Percentiles rank a stretch among this genome's conserved stretches.
Evolutionary conservation across 352 stramenopile species (phyloP).

Genomic region (Pythium dissotocum): DNA sequence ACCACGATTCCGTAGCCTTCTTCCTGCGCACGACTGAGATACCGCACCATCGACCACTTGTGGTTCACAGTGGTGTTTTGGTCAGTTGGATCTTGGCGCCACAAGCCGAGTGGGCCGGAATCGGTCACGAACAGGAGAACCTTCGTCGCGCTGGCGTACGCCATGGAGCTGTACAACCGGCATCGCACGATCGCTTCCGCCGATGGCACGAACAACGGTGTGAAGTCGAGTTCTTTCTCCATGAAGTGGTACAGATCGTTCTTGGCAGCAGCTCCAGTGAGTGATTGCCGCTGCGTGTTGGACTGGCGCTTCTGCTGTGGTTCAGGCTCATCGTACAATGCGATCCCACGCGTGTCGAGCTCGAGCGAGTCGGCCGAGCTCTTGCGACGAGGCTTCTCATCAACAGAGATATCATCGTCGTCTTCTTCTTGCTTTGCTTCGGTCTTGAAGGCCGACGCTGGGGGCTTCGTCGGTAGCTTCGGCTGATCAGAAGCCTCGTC

Average conservation of each 20-base stretch:
- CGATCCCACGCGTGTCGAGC: slow-evolving; percentile 78
- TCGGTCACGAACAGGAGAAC: slow-evolving; percentile 86
- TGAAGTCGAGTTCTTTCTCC: slow-evolving; percentile 84
- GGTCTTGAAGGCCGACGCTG: slow-evolving; percentile 37
- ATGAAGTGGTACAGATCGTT: slow-evolving; percentile 89
- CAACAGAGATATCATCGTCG: slow-evolving; percentile 36
- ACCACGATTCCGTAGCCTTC: slow-evolving; percentile 86
- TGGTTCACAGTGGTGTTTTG: slow-evolving; percentile 66
- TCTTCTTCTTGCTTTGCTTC: slow-evolving; percentile 43
- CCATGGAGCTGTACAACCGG: slow-evolving; percentile 88
- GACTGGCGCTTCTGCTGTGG: slow-evolving; percentile 38
- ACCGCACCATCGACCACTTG: slow-evolving; percentile 88
- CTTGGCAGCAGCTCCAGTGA: slow-evolving; percentile 57
- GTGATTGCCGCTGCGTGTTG: slow-evolving; percentile 32
- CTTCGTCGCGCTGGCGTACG: slow-evolving; percentile 85
- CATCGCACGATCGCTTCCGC: slow-evolving; percentile 86
- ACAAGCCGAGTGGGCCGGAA: slow-evolving; percentile 82
- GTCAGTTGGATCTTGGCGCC: slow-evolving; percentile 72
- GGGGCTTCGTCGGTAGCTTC: slow-evolving; percentile 56
- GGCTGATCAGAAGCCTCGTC: slow-evolving; percentile 61
- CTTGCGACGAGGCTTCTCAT: slow-evolving; percentile 44
- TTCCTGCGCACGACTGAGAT: slow-evolving; percentile 82
- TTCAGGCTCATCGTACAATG: slow-evolving; percentile 62
- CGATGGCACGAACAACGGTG: slow-evolving; percentile 82
- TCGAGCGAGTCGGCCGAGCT: slow-evolving; percentile 81